A percentile compares a stretch with the other conserved stretches of the same genome.
phyloP scores from a whole-genome alignment of 2,329 filamentous ascomycete species.

The Aspergillus sp. region DNA sequence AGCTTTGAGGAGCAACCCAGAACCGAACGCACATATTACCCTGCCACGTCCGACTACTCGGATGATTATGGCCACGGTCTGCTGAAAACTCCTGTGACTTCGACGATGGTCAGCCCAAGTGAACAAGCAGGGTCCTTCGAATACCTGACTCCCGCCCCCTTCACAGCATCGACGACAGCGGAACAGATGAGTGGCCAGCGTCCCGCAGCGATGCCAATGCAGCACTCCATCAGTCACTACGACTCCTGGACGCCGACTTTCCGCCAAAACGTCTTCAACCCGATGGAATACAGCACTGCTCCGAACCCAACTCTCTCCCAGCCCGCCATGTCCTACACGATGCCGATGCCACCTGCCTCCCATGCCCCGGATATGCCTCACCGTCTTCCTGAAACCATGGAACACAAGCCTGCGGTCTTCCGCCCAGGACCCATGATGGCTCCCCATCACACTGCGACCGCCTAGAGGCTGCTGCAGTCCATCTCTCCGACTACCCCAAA shows the following conservation, averaged over 20 bases:
- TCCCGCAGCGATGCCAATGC: constrained; percentile 18
- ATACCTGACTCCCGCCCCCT: constrained; percentile 26
- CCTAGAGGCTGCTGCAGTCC: not conserved
- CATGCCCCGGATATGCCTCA: constrained; percentile 27
- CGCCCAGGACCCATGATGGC: not conserved
- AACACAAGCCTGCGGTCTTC: constrained; percentile 15
- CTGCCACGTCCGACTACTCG: constrained; percentile 26
- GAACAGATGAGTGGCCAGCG: constrained; percentile 21
- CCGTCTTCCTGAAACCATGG: constrained; percentile 11
- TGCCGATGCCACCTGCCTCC: constrained; percentile 19
- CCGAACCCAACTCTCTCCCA: constrained; percentile 23
- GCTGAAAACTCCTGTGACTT: constrained; percentile 24
- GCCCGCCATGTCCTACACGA: constrained; percentile 26
- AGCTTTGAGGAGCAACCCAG: constrained; percentile 25
- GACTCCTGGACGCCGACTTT: constrained; percentile 32
- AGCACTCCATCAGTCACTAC: constrained; percentile 20
- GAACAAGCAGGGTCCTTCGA: constrained; percentile 29
- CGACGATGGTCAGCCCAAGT: constrained; percentile 28
- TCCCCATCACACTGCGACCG: not conserved
- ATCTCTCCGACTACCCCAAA: not conserved
- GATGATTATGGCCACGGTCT: constrained; percentile 27
- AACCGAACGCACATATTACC: constrained; percentile 27
- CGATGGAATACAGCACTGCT: constrained; percentile 27
- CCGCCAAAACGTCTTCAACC: constrained; percentile 31
- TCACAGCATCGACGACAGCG: constrained; percentile 17